Evolutionary conservation across 805 yeast genomes (phyloP).

Genomic region (Candida vaughaniae): DNA sequence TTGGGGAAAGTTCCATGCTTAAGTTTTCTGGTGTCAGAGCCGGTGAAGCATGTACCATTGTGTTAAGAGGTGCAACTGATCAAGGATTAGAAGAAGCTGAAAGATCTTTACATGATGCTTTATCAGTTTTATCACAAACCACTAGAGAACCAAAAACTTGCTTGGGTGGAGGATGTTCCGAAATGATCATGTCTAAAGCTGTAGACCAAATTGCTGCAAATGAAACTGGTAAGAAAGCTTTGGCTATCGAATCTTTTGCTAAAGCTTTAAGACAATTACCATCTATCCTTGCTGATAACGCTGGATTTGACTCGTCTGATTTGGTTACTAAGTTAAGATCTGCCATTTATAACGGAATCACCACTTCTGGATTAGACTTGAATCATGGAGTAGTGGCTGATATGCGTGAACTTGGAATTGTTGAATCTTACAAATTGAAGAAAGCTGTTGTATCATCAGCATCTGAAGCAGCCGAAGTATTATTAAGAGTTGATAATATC

Average conservation of each 20-base stretch:
- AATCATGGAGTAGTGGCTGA: conserved; percentile 84
- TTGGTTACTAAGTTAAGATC: conserved; percentile 87
- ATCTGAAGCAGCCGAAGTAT: conserved; percentile 96
- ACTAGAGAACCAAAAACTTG: conserved; percentile 90
- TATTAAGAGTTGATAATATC: conserved; percentile 93
- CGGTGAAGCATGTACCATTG: conserved; percentile 95
- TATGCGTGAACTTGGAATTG: conserved; percentile 90
- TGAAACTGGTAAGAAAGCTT: conserved; percentile 86
- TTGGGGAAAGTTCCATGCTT: conserved; percentile 89
- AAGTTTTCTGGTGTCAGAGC: conserved; percentile 94
- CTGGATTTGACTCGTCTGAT: conserved; percentile 94
- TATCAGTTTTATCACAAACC: conserved; percentile 92
- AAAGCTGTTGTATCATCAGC: conserved; percentile 93
- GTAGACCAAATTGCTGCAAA: conserved; percentile 91
- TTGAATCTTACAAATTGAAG: conserved; percentile 90
- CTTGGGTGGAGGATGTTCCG: conserved; percentile 91
- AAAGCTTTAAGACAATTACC: conserved; percentile 93
- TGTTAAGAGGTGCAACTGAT: conserved; percentile 63
- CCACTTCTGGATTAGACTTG: conserved; percentile 88
- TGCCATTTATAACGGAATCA: conserved; percentile 86
- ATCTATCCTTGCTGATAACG: conserved; percentile 92
- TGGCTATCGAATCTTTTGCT: conserved; percentile 94
- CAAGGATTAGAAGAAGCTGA: conserved; percentile 49
- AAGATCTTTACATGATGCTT: conserved; percentile 80
- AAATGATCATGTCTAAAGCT: conserved; percentile 91